Conservation (phyloP, 495 filamentous ascomycete species). For the Clavariopsis aquatica region DNA sequence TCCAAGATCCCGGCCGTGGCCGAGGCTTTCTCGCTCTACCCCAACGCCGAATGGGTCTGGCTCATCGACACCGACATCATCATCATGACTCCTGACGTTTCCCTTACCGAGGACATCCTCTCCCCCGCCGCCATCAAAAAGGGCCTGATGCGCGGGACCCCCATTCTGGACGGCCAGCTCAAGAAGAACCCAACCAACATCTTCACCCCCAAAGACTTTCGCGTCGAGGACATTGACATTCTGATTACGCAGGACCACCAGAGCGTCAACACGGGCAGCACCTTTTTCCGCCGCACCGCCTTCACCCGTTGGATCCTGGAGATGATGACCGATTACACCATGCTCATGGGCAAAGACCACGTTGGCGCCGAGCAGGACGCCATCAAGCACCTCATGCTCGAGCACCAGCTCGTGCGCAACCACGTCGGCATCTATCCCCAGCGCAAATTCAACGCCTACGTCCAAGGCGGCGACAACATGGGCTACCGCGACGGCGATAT, state of each 20-base stretch:
- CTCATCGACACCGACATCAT: conserved; percentile 48
- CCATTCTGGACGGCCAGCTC: conserved; percentile 26
- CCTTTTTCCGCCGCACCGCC: conserved; percentile 44
- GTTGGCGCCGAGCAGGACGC: conserved; percentile 45
- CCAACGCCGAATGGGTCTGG: conserved; percentile 48
- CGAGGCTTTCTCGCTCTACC: conserved; percentile 43
- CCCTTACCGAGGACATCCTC: conserved; percentile 37
- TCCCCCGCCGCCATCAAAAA: conserved; percentile 36
- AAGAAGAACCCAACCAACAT: conserved; percentile 38
- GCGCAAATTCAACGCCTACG: conserved; percentile 44
- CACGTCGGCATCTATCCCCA: conserved; percentile 43
- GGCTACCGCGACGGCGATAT: conserved; percentile 45
- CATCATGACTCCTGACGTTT: conserved; percentile 43
- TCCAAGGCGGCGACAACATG: conserved; percentile 39
- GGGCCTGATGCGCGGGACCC: conserved; percentile 28
- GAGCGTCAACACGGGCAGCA: conserved; percentile 47
- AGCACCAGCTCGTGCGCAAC: conserved; percentile 41
- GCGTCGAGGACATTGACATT: conserved; percentile 31
- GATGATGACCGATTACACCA: conserved; percentile 44
- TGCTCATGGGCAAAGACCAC: conserved; percentile 41
- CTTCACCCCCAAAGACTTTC: conserved; percentile 34
- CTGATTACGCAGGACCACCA: conserved; percentile 48
- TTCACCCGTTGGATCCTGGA: conserved; percentile 42
- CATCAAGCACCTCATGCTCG: conserved; percentile 37
- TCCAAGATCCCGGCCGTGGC: conserved; percentile 48